Evolutionary conservation across 2,329 filamentous ascomycete species (phyloP), one percentile per base, ranked within the genome.

Genomic region (Cytospora chrysosperma): DNA sequence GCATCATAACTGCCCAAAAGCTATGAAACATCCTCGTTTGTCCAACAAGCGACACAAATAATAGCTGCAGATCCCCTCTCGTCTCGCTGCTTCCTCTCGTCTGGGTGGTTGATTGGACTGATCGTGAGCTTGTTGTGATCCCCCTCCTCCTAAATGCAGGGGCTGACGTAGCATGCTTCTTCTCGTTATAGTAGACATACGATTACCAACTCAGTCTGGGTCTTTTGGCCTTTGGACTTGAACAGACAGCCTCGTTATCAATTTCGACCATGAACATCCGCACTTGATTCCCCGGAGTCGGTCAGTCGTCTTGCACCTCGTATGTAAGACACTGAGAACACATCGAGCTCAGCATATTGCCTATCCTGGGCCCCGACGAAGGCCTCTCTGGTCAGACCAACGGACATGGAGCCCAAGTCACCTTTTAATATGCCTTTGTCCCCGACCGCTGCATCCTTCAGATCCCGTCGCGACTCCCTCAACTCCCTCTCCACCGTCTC

Each of bases 401-500:
- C 30, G 34, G 57, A 40, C 21, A 66, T 66, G 64, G 64, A 66
- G 55, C 55, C 61, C 40, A 64, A 56, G 28, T 61, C 59, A 24
- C 58, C 61, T 19, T 60, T 68, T 32, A 63, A 63, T 27, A 69
- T 68, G 6, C 68, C 68, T 55, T 68, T 78, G 63, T 78, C 79
- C n/a, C 75, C 74, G 5, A 72, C 71, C 47, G 70, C 69, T 19
- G 56, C 71, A 24, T 67, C 72, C 26, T 65, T 70, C 10, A 72
- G 70, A 43, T 72, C 77, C 27, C 77, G 77, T 43, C 75, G 77
- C 56, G 76, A 72, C 47, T 81, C 78, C 21, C 62, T 74, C 15
- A 69, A 75, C 34, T 78, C 78, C 56, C 67, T 72, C 40, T 87
- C 86, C 27, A 77, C 78, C 8, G 74, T 78, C 3, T 76, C 81